phyloP scores from a whole-genome alignment of 2,329 filamentous ascomycete genomes.

The Neocatenulostroma microsporum region DNA sequence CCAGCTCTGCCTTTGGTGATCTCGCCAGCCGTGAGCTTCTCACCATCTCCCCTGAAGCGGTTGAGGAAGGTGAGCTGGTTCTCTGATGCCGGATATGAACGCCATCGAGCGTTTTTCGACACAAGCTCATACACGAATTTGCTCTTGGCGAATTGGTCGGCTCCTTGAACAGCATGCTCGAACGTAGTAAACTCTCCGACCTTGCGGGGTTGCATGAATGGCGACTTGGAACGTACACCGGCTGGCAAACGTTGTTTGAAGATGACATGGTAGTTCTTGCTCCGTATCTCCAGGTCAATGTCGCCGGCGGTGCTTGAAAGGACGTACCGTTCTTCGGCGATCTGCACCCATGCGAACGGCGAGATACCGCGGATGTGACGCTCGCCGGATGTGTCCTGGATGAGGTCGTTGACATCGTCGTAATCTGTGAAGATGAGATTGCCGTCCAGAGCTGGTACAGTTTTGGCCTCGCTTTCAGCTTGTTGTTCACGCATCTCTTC shows the following conservation, averaged over 20 bases:
- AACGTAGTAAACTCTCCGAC: conserved; percentile 61
- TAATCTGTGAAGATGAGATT: conserved; percentile 81
- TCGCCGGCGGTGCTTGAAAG: conserved; percentile 56
- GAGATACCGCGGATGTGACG: conserved; percentile 70
- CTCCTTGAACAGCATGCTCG: conserved; percentile 68
- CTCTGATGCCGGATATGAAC: conserved; percentile 53
- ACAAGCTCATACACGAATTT: conserved; percentile 52
- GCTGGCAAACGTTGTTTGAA: conserved; percentile 29
- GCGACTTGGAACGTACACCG: conserved; percentile 33
- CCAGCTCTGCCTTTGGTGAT: conserved; percentile 72
- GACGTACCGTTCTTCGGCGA: conserved; percentile 62
- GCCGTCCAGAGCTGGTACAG: conserved; percentile 22
- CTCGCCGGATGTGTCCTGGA: conserved; percentile 73
- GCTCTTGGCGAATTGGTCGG: conserved; percentile 54
- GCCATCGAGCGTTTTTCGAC: conserved; percentile 59
- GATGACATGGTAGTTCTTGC: conserved; percentile 32
- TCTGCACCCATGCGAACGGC: conserved; percentile 71
- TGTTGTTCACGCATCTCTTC: conserved; percentile 35
- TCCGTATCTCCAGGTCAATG: conserved; percentile 45
- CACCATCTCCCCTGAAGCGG: conserved; percentile 50
- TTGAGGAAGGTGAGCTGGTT: conserved; percentile 63
- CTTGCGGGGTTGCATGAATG: conserved; percentile 60
- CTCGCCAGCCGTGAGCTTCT: conserved; percentile 47
- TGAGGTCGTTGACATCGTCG: conserved; percentile 81
- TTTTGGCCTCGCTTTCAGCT: background rate